Conservation (phyloP, 805 yeast species). For the Suhomyces sp. region DNA sequence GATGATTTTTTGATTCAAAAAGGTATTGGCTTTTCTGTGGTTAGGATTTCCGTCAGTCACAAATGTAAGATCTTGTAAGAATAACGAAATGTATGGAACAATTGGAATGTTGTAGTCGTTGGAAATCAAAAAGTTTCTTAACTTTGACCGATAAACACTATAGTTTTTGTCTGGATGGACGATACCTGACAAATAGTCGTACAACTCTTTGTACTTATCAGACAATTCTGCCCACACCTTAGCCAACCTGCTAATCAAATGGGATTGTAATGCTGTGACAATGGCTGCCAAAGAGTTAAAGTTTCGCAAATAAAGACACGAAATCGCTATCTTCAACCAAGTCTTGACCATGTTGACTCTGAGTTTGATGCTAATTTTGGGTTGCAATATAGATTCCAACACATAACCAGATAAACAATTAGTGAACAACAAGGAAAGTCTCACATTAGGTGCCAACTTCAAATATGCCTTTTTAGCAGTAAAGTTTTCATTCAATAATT, state of each 20-base stretch:
- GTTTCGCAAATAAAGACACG: conserved; percentile 69
- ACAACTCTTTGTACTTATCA: conserved; percentile 58
- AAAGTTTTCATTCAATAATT: conserved; percentile 62
- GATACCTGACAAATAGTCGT: conserved; percentile 60
- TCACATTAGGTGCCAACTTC: conserved; percentile 61
- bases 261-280: conserved; percentile 72
- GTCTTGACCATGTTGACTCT: conserved; percentile 56
- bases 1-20: conserved; percentile 56
- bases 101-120: conserved; percentile 55
- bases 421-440: conserved; percentile 61
- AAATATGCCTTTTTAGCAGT: conserved; percentile 57
- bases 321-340: conserved; percentile 73
- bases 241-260: conserved; percentile 61
- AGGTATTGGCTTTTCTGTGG: conserved; percentile 57
- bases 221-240: conserved; percentile 57
- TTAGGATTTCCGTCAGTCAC: conserved; percentile 80
- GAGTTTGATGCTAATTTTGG: conserved; percentile 44
- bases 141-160: conserved; percentile 60
- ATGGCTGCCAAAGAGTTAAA: conserved; percentile 79
- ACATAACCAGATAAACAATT: conserved; percentile 71
- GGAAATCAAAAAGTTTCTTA: conserved; percentile 51
- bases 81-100: conserved; percentile 74
- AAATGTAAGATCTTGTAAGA: conserved; percentile 75
- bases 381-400: conserved; percentile 62
- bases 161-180: conserved; percentile 76